A percentile compares a stretch with the other conserved stretches of the same genome.
phyloP scores from a whole-genome alignment of 2,329 filamentous ascomycete genomes.

The Massarina eburnea region DNA sequence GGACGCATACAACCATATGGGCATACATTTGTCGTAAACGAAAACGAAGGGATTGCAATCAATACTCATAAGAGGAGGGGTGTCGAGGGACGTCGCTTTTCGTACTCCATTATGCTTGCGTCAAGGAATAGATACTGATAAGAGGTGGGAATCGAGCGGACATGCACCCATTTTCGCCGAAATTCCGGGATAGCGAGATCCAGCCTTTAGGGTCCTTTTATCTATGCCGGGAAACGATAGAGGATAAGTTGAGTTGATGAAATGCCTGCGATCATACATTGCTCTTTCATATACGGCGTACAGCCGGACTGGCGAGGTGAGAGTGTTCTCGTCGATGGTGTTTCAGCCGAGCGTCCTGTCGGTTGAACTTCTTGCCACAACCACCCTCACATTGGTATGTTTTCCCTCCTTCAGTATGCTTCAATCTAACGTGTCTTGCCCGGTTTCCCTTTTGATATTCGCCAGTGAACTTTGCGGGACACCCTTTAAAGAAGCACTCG shows the following conservation, averaged over 20 bases:
- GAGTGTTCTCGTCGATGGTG: constrained; percentile 14
- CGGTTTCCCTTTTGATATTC: constrained; percentile 11
- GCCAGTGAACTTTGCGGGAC: constrained; percentile 1
- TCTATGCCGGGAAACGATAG: no score
- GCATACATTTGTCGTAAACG: no score
- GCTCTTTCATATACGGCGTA: background rate
- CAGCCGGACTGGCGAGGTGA: background rate
- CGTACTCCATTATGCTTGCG: no score
- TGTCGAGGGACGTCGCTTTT: no score
- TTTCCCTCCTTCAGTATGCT: constrained; percentile 4
- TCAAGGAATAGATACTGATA: no score
- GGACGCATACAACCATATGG: no score
- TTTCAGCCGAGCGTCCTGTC: constrained; percentile 16
- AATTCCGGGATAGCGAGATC: no score
- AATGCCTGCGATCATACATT: background rate
- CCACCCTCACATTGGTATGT: constrained; percentile 8
- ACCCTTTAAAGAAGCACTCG: background rate
- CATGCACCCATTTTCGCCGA: no score
- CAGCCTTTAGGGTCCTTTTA: no score
- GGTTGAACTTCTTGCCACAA: constrained; percentile 9
- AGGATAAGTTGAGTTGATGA: background rate
- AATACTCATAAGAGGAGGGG: no score
- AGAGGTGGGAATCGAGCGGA: no score
- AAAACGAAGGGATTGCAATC: no score
- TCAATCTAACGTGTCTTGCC: constrained; percentile 10